Base-by-base conservation (phyloP, 805 yeast species). In the Lipomyces spencermartinsiae region DNA sequence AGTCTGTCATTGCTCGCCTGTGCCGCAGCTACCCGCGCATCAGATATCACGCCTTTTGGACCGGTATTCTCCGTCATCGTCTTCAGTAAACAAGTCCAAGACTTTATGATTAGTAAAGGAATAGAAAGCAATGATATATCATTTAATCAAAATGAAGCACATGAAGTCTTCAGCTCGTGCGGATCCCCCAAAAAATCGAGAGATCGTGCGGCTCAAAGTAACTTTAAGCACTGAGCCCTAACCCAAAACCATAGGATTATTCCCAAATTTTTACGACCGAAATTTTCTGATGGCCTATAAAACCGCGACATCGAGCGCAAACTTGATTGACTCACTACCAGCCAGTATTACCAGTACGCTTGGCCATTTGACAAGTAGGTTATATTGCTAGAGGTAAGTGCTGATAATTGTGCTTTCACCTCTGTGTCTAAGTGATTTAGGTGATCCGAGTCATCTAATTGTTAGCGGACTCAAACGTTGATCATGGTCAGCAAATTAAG, bases 401-500 rank as follows among this genome's bases (percentile, higher is more conserved):
- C 9, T 58, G 8, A 33, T 10, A 14, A 29, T 58, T 35, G 14
- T 57, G 37, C 43, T 19, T 31, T n/a, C 14, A 33, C n/a, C 4
- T 22, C 31, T 9, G 43, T 53, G 12, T 31, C n/a, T 55, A 19
- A 31, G 37, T 14, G 19, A 22, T 55, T 8, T 34, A 51, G 12
- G 22, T 43, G 49, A 5, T 43, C 49, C 16, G 3, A 8, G 5
- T 43, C 10, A 43, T 8, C 49, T 43, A 43, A 16, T 37, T 43
- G 49, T 43, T 1, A 16, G 7, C 12, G 22, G 5, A 25, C n/a
- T 16, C n/a, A 19, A 8, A 43, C 10, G 10, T n/a, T 43, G 49
- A 43, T 7, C 16, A 68, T 68, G 71, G 71, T 66, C 22, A 60
- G 71, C 56, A 67, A 64, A 22, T 57, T 69, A 29, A 69, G 58